These are phyloP conservation scores for Penicillium parvum DNA, from an alignment of 495 filamentous ascomycete genomes.

Conservation along the genomic window DNA sequence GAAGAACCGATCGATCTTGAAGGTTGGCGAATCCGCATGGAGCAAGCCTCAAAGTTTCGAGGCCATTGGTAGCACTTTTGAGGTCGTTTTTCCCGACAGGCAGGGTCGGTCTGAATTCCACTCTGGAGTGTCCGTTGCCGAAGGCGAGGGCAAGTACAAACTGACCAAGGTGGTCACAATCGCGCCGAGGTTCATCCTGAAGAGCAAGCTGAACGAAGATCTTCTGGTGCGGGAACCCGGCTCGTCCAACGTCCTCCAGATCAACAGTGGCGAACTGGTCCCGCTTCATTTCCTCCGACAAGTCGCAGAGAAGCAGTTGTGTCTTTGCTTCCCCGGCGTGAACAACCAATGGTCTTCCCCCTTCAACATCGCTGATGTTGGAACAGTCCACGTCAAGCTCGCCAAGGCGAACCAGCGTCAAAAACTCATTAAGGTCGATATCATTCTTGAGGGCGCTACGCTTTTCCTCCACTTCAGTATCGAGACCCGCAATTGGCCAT, in stretches of 20 bases:
- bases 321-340: conserved; percentile 86
- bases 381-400: conserved; percentile 87
- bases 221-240: conserved; percentile 84
- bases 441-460: conserved; percentile 86
- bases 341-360: conserved; percentile 98
- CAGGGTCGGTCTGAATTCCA: conserved; percentile 76
- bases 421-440: conserved; percentile 78
- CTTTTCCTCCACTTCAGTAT: conserved; percentile 88
- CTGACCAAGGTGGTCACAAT: conserved; percentile 90
- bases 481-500: conserved; percentile 94
- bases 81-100: conserved; percentile 72
- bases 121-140: conserved; percentile 78
- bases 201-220: conserved; percentile 86
- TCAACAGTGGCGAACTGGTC: conserved; percentile 70
- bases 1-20: conserved; percentile 81
- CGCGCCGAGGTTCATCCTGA: conserved; percentile 88
- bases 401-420: conserved; percentile 86
- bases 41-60: conserved; percentile 97
- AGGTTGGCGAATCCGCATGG: conserved; percentile 85
- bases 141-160: conserved; percentile 96
- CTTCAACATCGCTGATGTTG: conserved; percentile 93
- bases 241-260: conserved; percentile 72
- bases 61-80: conserved; percentile 88
- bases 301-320: conserved; percentile 77
- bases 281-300: conserved; percentile 85